A percentile compares a stretch with the other conserved stretches of the same genome.
Conservation (phyloP, 495 filamentous ascomycete genomes). For the Aspergillus kassunensis region DNA sequence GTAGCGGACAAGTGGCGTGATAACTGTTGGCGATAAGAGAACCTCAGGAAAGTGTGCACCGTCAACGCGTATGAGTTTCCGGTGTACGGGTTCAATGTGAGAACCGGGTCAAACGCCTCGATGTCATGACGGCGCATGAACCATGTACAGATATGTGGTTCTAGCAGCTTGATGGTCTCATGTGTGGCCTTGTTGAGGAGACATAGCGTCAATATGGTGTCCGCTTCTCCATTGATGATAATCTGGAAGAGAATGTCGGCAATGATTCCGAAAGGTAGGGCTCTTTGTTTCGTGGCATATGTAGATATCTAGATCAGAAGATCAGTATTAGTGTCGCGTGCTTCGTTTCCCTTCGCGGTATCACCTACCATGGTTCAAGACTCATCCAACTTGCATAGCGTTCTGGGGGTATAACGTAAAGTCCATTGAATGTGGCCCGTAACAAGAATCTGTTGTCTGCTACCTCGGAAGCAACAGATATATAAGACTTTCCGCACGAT, state of each 20-base stretch:
- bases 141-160: conserved; percentile 25
- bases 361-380: conserved; percentile 10
- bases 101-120: conserved; percentile 20
- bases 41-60: conserved; percentile 22
- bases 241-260: conserved; percentile 32
- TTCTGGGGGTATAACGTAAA: conserved; percentile 3
- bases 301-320: conserved; percentile 11
- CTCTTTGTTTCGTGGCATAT: conserved; percentile 8
- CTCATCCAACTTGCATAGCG: conserved; percentile 8
- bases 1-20: conserved; percentile 19
- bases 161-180: conserved; percentile 24
- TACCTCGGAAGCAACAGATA: conserved; percentile 6
- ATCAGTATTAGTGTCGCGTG: conserved; percentile 3
- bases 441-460: neutral
- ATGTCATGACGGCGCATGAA: conserved; percentile 25
- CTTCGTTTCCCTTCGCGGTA: neutral
- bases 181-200: conserved; percentile 26
- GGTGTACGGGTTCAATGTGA: conserved; percentile 22
- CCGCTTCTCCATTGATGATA: conserved; percentile 24
- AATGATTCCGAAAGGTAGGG: conserved; percentile 21
- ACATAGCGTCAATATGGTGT: conserved; percentile 20
- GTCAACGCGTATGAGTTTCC: conserved; percentile 19
- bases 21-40: conserved; percentile 21
- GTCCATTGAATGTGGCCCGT: conserved; percentile 4
- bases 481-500: conserved; percentile 7